phyloP scores from a whole-genome alignment of 2,329 filamentous ascomycete genomes.

The Leptographium lundbergii region DNA sequence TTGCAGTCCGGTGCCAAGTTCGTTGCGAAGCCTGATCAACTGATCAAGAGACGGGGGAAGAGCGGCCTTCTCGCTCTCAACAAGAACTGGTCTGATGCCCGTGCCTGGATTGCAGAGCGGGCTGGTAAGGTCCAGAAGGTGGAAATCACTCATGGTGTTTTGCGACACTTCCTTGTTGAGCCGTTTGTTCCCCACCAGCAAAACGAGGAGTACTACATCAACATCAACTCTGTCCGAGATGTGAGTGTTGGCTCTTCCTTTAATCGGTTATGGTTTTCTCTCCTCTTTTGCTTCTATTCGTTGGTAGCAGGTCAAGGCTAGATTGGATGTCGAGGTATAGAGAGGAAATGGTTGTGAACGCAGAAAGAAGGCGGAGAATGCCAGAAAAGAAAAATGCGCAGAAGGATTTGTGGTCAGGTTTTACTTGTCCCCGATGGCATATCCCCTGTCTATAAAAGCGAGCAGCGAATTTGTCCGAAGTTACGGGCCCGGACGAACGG shows the following conservation, averaged over 20 bases:
- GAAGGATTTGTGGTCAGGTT: not conserved
- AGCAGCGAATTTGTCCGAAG: not conserved
- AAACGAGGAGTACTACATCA: conserved; percentile 98
- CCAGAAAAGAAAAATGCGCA: not conserved
- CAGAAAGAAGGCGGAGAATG: not conserved
- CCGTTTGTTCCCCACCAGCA: conserved; percentile 93
- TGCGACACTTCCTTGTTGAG: conserved; percentile 95
- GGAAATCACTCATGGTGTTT: conserved; percentile 75
- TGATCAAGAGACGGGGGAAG: conserved; percentile 99
- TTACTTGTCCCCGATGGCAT: not conserved
- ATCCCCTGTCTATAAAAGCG: not conserved
- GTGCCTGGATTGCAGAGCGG: conserved; percentile 84
- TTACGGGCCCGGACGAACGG: conserved; percentile 26
- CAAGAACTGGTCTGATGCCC: conserved; percentile 92
- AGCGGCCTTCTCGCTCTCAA: conserved; percentile 91
- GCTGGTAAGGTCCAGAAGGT: conserved; percentile 89
- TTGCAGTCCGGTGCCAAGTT: conserved; percentile 75
- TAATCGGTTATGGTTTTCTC: not conserved
- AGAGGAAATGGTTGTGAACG: not conserved
- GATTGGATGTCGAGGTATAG: not conserved
- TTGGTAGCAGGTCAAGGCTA: not conserved
- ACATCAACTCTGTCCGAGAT: conserved; percentile 99
- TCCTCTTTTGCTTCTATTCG: not conserved
- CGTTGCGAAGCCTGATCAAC: conserved; percentile 97
- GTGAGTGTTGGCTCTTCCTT: conserved; percentile 45